These are phyloP conservation scores for Ceratocystis eucalypticola DNA, from an alignment of 2,329 filamentous ascomycete genomes.

Conservation along the genomic window DNA sequence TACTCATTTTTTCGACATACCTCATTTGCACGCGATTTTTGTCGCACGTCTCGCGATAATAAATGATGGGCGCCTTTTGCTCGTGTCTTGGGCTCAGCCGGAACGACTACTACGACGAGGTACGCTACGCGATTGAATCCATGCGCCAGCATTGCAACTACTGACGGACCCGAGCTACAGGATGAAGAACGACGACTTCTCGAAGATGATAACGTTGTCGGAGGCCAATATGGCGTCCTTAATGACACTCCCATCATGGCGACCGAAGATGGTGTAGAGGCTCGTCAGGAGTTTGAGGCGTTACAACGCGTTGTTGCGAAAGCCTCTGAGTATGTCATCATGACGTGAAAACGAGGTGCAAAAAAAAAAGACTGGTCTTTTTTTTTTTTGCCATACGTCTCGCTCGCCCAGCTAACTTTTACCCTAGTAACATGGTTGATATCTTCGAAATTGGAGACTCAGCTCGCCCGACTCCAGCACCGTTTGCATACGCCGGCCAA, in stretches of 20 bases:
- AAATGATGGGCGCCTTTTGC: conserved; percentile 16
- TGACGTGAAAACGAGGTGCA: neutral
- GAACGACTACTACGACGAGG: conserved; percentile 14
- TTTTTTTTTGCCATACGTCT: neutral
- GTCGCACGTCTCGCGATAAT: neutral
- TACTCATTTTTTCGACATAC: neutral
- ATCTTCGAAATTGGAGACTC: conserved; percentile 48
- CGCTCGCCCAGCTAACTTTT: conserved; percentile 17
- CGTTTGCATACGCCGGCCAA: conserved; percentile 40
- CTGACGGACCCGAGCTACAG: conserved; percentile 25
- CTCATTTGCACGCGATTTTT: neutral
- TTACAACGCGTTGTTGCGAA: conserved; percentile 49
- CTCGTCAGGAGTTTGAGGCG: conserved; percentile 50
- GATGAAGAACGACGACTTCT: conserved; percentile 45
- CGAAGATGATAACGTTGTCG: conserved; percentile 45
- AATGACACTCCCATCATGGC: conserved; percentile 40
- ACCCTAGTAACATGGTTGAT: conserved; percentile 48
- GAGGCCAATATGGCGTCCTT: conserved; percentile 50
- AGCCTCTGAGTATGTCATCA: conserved; percentile 44
- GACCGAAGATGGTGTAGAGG: conserved; percentile 47
- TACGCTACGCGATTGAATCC: neutral
- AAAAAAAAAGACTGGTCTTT: conserved; percentile 8
- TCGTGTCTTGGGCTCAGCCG: conserved; percentile 16
- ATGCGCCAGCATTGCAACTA: neutral
- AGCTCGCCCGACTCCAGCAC: conserved; percentile 27